These are phyloP conservation scores for Cicer yamashitae DNA, from an alignment of 306 rosid species.

Conservation along the genomic window DNA sequence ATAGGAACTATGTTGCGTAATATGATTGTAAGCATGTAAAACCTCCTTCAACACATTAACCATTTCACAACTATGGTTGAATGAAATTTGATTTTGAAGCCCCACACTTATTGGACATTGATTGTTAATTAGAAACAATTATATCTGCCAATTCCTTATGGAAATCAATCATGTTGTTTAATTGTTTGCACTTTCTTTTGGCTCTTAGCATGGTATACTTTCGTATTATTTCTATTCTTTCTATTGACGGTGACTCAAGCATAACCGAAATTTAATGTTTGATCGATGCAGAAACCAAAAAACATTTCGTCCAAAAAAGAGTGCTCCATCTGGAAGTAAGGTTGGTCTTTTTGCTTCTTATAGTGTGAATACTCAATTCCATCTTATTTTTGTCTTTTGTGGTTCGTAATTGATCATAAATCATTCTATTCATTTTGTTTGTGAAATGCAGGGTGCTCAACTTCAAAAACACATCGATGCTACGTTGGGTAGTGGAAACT, in stretches of 20 bases:
- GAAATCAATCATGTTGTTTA: constrained; percentile 28
- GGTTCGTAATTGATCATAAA: neutral
- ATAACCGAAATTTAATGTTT: constrained; percentile 43
- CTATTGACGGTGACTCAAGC: neutral
- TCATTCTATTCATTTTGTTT: constrained; percentile 30
- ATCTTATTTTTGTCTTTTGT: neutral
- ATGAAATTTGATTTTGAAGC: constrained; percentile 1
- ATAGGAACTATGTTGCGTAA: neutral
- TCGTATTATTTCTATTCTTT: constrained; percentile 2
- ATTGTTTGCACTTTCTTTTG: neutral
- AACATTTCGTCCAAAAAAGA: constrained; percentile 87
- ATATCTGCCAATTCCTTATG: neutral
- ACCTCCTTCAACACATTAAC: constrained; percentile 17
- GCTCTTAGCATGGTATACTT: neutral
- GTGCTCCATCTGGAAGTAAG: constrained; percentile 87
- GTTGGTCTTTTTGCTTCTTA: constrained; percentile 45
- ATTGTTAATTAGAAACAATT: constrained; percentile 11
- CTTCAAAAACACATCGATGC: constrained; percentile 87
- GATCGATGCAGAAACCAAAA: constrained; percentile 70
- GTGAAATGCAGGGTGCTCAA: constrained; percentile 76
- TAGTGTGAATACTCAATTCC: constrained; percentile 16
- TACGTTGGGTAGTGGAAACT: constrained; percentile 88
- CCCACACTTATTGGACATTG: neutral
- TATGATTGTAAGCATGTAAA: neutral
- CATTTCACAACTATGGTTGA: constrained; percentile 5